Evolutionary conservation across 768 basidiomycete genomes (phyloP).

Genomic region (Pholiota conissans): DNA sequence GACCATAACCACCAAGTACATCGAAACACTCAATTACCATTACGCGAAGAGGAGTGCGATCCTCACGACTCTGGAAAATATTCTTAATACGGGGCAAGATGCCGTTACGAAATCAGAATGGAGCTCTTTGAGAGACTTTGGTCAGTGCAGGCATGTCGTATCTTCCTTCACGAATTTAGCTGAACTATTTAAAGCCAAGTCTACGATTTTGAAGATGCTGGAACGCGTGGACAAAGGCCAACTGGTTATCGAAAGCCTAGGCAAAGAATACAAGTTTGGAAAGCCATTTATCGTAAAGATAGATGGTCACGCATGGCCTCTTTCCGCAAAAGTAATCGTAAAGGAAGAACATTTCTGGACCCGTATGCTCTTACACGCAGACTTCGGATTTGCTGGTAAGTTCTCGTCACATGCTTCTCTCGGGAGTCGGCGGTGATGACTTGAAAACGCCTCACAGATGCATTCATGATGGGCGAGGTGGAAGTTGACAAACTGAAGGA

Average conservation of each 20-base stretch:
- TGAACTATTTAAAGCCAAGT: background rate
- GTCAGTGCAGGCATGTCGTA: background rate
- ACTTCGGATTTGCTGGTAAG: conserved; percentile 15
- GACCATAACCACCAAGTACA: conserved; percentile 7
- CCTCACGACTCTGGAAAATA: conserved; percentile 5
- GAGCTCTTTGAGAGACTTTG: conserved; percentile 9
- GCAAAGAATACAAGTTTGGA: conserved; percentile 6
- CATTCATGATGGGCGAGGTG: conserved; percentile 13
- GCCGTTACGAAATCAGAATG: conserved; percentile 5
- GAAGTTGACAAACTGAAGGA: conserved; percentile 8
- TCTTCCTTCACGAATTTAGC: background rate
- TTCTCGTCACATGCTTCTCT: background rate
- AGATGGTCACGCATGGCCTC: conserved; percentile 6
- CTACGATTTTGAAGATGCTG: conserved; percentile 3
- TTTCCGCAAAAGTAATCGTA: conserved; percentile 7
- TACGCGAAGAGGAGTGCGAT: conserved; percentile 7
- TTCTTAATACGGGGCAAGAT: conserved; percentile 8
- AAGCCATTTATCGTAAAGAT: conserved; percentile 2
- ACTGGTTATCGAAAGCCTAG: conserved; percentile 9
- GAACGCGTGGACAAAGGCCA: conserved; percentile 1
- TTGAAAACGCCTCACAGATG: background rate
- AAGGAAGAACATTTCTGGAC: conserved; percentile 13
- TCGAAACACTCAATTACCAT: conserved; percentile 12
- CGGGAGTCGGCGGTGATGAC: too few species aligned
- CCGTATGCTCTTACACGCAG: conserved; percentile 10